These are phyloP conservation scores for Spatholobus suberectus DNA, from an alignment of 306 rosid genomes.

Conservation along the genomic window DNA sequence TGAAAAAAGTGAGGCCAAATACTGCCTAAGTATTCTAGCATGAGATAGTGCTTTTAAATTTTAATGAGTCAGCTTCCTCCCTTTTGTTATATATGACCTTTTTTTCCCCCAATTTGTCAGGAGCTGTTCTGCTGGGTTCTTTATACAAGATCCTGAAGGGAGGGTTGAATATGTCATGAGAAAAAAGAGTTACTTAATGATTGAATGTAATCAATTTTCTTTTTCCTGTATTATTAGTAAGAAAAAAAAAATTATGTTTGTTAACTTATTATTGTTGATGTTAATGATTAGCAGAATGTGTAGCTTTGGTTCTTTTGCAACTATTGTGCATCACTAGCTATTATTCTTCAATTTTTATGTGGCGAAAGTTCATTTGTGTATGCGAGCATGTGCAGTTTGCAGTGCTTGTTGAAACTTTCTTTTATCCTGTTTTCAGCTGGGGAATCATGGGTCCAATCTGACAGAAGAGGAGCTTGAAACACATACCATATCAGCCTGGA, in stretches of 20 bases:
- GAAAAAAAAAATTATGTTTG: neutral
- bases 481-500: constrained; percentile 96
- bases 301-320: constrained; percentile 8
- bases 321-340: neutral
- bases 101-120: neutral
- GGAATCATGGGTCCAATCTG: constrained; percentile 92
- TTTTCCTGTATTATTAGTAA: neutral
- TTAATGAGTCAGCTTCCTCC: neutral
- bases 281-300: neutral
- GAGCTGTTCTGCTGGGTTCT: neutral
- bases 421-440: constrained; percentile 66
- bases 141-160: neutral
- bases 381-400: neutral
- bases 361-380: constrained; percentile 5
- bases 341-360: constrained; percentile 17
- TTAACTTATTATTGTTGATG: neutral
- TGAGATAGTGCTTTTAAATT: neutral
- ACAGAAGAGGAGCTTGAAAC: constrained; percentile 99
- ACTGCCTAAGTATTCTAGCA: neutral
- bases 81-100: neutral
- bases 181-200: neutral
- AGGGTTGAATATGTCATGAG: neutral
- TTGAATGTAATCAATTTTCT: neutral
- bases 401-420: constrained; percentile 39
- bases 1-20: neutral